Conservation (phyloP, 2,329 filamentous ascomycete species). For the Stromatinia cepivora region DNA sequence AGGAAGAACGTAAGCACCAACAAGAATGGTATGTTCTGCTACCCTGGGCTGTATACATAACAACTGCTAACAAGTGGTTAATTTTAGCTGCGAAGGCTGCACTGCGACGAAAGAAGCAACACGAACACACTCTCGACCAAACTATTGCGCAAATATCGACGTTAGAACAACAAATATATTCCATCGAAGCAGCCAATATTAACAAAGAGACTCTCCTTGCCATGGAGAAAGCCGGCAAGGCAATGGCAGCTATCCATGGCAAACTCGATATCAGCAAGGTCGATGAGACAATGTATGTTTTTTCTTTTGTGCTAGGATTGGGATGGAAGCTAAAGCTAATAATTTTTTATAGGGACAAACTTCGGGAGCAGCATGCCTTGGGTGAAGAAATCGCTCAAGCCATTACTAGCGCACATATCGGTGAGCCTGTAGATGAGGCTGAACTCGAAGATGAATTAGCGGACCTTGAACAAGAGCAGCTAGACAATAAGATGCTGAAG, state of each 20-base stretch:
- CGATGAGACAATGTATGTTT: constrained; percentile 84
- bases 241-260: constrained; percentile 92
- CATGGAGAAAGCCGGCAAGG: constrained; percentile 86
- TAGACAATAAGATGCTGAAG: constrained; percentile 92
- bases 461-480: constrained; percentile 82
- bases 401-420: constrained; percentile 70
- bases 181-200: constrained; percentile 97
- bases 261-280: constrained; percentile 92
- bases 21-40: constrained; percentile 72
- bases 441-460: constrained; percentile 87
- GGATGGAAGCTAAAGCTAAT: constrained; percentile 39
- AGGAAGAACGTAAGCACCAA: constrained; percentile 86
- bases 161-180: constrained; percentile 91
- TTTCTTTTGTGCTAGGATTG: not conserved
- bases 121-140: constrained; percentile 89
- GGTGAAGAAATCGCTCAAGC: constrained; percentile 89
- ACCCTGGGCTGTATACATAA: not conserved
- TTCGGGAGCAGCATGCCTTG: constrained; percentile 88
- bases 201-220: constrained; percentile 94
- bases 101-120: constrained; percentile 88
- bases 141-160: constrained; percentile 87
- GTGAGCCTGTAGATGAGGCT: constrained; percentile 75
- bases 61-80: constrained; percentile 1
- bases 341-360: constrained; percentile 70
- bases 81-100: constrained; percentile 81